Evolutionary conservation across 2,329 filamentous ascomycete species (phyloP).

Genomic region (Trichoderma arundinaceum): DNA sequence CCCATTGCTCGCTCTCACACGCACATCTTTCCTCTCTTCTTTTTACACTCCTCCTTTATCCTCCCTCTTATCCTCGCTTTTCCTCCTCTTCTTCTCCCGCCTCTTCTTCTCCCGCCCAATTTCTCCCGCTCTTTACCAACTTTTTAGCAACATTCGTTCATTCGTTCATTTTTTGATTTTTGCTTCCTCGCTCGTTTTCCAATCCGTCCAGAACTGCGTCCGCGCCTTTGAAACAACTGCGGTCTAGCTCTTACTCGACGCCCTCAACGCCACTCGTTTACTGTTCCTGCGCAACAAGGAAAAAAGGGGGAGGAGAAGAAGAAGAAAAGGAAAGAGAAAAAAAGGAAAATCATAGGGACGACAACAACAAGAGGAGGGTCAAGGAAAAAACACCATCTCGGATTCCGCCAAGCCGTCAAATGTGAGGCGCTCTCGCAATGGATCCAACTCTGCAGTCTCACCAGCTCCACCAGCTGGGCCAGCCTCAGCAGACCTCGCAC

Average conservation of each 20-base stretch:
- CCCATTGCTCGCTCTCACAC: slow-evolving; percentile 20
- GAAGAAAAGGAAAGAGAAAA: background rate
- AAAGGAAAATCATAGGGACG: background rate
- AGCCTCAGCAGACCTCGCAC: slow-evolving; percentile 12
- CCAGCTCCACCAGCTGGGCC: slow-evolving; percentile 35
- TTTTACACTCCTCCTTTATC: slow-evolving; percentile 35
- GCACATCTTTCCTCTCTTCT: slow-evolving; percentile 30
- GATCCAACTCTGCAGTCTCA: slow-evolving; percentile 42
- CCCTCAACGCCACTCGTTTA: slow-evolving; percentile 19
- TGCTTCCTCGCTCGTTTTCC: slow-evolving; percentile 24
- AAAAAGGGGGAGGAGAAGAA: background rate
- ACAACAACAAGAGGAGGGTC: slow-evolving; percentile 1
- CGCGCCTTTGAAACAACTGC: slow-evolving; percentile 12
- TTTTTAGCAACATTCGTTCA: slow-evolving; percentile 28
- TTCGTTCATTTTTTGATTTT: slow-evolving; percentile 26
- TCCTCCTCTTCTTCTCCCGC: slow-evolving; percentile 15
- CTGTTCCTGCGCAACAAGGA: background rate
- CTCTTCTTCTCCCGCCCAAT: slow-evolving; percentile 3
- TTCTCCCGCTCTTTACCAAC: slow-evolving; percentile 17
- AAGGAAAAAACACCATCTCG: background rate
- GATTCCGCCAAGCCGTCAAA: slow-evolving; percentile 35
- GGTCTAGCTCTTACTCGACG: background rate
- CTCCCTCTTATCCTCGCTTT: slow-evolving; percentile 29
- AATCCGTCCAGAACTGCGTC: slow-evolving; percentile 1
- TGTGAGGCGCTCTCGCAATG: slow-evolving; percentile 42